Base-by-base conservation (phyloP, 768 basidiomycete genomes). In the Lentinula lateritia region DNA sequence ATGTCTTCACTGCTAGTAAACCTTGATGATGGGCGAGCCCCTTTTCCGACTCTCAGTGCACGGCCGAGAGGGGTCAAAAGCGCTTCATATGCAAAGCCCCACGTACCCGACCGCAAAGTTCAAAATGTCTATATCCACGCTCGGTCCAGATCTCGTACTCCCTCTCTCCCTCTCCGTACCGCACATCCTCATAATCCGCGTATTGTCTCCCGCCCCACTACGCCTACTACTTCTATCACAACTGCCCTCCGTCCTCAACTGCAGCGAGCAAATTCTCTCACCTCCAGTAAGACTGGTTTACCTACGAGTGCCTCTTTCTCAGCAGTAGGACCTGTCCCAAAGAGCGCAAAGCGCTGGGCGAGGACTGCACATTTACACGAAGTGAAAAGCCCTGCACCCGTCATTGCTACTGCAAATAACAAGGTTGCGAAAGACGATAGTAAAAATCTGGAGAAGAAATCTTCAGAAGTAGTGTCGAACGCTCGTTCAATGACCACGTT, bases 331-430 rank as follows among this genome's bases (percentile, higher is more conserved):
- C 70, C 71, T 45, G 74, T 73, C 5, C 79, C 79, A 6, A 75
- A 73, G 55, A 80, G 81, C 58, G 80, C 81, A 16, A 82, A 80
- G 63, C 78, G 78, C 41, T 86, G 85, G 81, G 88, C 87, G 20
- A 75, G 85, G 41, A 86, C 77, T 0, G 84, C 89, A 3, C 89
- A 90, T 74, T 65, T 90, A 50, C 89, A 90, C 64, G 85, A 88
- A 67, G 82, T 89, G 61, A 79, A 60, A 50, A 50, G 20, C 16
- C 34, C 46, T 48, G 43, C 46, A 72, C 60, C 58, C 16, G n/a
- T 23, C 3, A 15, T n/a, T 20, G 38, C 52, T 10, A 53, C 16
- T 5, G 28, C 12, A n/a, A 43, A 41, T 46, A n/a, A 8, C 15
- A 36, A 55, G 35, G 15, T 23, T 16, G 13, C 39, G n/a, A 55